Base-by-base conservation (phyloP, 2,329 filamentous ascomycete genomes). In the Capronia coronata region DNA sequence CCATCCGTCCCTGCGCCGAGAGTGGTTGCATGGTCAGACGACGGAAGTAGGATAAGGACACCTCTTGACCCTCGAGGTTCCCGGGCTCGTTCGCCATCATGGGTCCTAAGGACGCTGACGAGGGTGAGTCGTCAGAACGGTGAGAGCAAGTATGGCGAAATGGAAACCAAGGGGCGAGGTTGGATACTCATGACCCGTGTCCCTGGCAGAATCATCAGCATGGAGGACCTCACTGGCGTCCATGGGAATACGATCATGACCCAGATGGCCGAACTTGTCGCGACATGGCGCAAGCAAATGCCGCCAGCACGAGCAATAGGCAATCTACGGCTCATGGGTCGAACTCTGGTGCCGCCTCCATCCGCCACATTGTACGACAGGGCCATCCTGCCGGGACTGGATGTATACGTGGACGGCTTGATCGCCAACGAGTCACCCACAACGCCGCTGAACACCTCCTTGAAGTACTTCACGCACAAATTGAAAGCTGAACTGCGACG, bases 21-120 rank as follows among this genome's bases (percentile, higher is more conserved):
- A 29, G 21, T 57, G 13, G 27, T 59, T 14, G 55, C 56, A 19
- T 57, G 56, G 54, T 59, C 54, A 3, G 49, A 57, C 19, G 54
- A 59, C 22, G 54, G 54, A 11, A 43, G 44, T 18, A 50, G 35
- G n/a, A 45, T 59, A 39, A 27, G 47, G 32, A 55, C 54, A 10
- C 43, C 46, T 21, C 30, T 45, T 13, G 52, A 48, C 38, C 46
- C 39, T 14, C 45, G 48, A 14, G 52, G 49, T 11, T 53, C 40
- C 39, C 27, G 46, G 38, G 46, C 39, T 19, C 40, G 30, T 22
- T 22, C 32, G 41, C 41, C 35, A 21, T 43, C 34, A 8, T 37
- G 34, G 34, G n/a, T 37, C 19, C 18, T 37, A 41, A 21, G 18
- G 45, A 45, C 19, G 11, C 21, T 41, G 38, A 27, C 18, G 38